Evolutionary conservation across 352 stramenopile species (phyloP), one percentile per base, ranked within the genome.

Genomic region (Globisporangium nunn): DNA sequence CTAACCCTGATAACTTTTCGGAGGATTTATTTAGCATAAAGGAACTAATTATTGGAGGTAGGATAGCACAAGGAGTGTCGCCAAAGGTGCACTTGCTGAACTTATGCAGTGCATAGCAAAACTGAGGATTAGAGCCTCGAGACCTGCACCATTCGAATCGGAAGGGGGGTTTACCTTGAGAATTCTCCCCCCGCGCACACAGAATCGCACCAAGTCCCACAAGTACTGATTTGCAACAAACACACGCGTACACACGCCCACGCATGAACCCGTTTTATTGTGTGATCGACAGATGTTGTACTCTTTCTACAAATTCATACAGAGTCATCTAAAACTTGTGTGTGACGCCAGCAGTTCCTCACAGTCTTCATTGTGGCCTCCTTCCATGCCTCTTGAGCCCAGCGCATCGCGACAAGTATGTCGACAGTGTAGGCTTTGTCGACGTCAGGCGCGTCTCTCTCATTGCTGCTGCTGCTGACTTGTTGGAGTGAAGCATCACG

Each of bases 141-240:
- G 28, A 23, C 23, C 30, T n/a, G 41, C 41, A 47, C 41, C 29
- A 31, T 41, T 18, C 23, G 15, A 49, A 39, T 56, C 51, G 45
- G 39, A 49, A 56, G 23, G 39, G 50, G 18, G 51, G 40, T 49
- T 56, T 56, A 56, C 51, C 51, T 49, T 12, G 39, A 56, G 23
- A 56, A 56, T 28, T 15, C 35, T 56, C 51, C 51, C 17, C 23
- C 28, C 39, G 39, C 51, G 51, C 51, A 49, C 40, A 49, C 44
- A 41, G 45, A 56, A 30, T 41, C 12, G 15, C 6, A 30, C 37
- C n/a, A 56, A 56, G 51, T 49, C 51, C 51, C 41, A 43, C 29
- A 47, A 47, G 41, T 29, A 29, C 41, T 41, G 37, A 12, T 41
- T 41, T 17, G 11, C 37, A 17, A 29, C n/a, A 28, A 29, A 28